These are phyloP conservation scores for Lolium perenne DNA, from an alignment of 176 grass and related monocot genomes.

Conservation along the genomic window DNA sequence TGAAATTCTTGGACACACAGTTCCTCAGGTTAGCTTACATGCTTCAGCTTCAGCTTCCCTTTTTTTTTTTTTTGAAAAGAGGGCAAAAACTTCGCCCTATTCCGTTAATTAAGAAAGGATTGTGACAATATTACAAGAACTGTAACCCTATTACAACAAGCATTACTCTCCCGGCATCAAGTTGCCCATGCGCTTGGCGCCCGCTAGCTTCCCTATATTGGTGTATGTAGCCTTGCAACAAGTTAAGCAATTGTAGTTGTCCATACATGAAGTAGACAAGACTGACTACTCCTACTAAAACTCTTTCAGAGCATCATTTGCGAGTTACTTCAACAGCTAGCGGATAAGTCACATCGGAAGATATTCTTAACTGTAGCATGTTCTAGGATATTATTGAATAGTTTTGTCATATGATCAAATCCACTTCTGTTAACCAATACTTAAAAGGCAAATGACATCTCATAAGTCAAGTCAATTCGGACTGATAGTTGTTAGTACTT, in stretches of 20 bases:
- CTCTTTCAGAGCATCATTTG: neutral
- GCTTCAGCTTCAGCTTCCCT: neutral
- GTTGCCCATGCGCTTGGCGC: too few species aligned
- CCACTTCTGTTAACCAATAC: neutral
- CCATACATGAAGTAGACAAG: neutral
- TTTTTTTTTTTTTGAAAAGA: too few species aligned
- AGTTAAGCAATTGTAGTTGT: neutral
- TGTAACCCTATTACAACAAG: too few species aligned
- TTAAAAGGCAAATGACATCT: neutral
- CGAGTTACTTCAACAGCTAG: neutral
- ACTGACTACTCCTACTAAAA: neutral
- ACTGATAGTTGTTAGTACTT: neutral
- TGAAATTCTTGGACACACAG: constrained; percentile 92
- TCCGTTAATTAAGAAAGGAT: too few species aligned
- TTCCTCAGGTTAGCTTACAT: constrained; percentile 74
- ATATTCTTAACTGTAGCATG: too few species aligned
- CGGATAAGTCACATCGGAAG: neutral
- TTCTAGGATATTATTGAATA: neutral
- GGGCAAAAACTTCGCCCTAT: too few species aligned
- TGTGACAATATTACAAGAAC: too few species aligned
- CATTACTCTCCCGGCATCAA: too few species aligned
- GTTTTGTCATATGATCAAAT: neutral
- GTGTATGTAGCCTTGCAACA: neutral
- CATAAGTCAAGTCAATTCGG: neutral
- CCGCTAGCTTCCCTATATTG: neutral